Evolutionary conservation across 805 yeast genomes (phyloP).

Genomic region (Nematodospora valgi): DNA sequence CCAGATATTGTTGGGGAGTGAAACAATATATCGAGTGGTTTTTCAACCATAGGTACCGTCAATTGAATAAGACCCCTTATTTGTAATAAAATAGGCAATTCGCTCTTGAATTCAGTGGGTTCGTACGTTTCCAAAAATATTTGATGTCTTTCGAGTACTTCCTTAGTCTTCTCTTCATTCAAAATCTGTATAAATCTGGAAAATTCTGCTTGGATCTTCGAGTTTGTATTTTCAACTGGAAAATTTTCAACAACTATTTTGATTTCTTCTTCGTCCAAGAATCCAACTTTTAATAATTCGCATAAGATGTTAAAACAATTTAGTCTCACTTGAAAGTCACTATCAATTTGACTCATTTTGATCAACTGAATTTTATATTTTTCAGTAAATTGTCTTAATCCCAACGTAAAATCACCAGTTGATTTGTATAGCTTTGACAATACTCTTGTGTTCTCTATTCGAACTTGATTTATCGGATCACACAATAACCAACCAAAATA

Average conservation of each 20-base stretch:
- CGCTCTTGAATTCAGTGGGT: conserved; percentile 19
- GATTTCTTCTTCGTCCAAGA: conserved; percentile 58
- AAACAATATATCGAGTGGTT: too few species aligned
- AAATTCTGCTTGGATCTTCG: conserved; percentile 42
- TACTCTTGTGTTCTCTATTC: conserved; percentile 60
- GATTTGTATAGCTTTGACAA: conserved; percentile 47
- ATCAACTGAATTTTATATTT: conserved; percentile 64
- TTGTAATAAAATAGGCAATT: too few species aligned
- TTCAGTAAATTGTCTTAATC: conserved; percentile 75
- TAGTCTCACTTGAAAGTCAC: conserved; percentile 51
- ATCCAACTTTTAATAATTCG: conserved; percentile 58
- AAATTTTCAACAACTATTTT: conserved; percentile 21
- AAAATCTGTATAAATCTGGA: conserved; percentile 51
- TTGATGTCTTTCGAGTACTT: conserved; percentile 32
- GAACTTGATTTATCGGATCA: conserved; percentile 60
- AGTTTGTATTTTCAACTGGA: conserved; percentile 6
- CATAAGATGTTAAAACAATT: conserved; percentile 49
- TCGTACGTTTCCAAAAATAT: conserved; percentile 26
- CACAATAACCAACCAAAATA: conserved; percentile 83
- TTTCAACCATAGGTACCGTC: too few species aligned
- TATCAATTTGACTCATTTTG: conserved; percentile 46
- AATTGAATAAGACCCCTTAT: too few species aligned
- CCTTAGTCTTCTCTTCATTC: conserved; percentile 37
- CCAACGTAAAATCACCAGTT: conserved; percentile 41
- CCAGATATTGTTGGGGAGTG: not conserved